Evolutionary conservation across 768 basidiomycete species (phyloP), one percentile per base, ranked within the genome.

Genomic region (Boletus subcaerulescens): DNA sequence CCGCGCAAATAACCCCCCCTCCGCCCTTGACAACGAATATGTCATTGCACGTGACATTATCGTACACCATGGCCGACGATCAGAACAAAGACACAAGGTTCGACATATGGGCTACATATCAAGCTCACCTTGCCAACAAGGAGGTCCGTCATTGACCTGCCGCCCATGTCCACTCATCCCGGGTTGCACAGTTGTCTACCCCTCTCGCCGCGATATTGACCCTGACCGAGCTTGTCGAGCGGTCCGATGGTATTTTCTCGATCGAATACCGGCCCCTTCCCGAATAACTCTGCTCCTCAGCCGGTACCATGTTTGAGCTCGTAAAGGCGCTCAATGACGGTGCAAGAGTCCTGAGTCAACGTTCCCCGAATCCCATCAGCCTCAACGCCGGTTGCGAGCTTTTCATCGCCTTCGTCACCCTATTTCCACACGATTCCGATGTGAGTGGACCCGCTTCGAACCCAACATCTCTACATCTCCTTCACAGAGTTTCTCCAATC

Each of bases 291-390:
- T 12, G 13, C 33, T 53, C 18, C 45, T 31, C 65, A 92, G 92
- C 91, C 46, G 90, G 86, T 3, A 97, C 94, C 20, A 94, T 93
- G 87, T 91, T 88, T 62, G 96, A 99, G 71, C 85, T 98, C 29
- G 86, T 91, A 22, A 81, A 87, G 58, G 93, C 86, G 24, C 81
- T 97, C 55, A 84, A 91, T 54, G 81, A 87, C 42, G 90, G 85
- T 42, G 86, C 89, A 1, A 76, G 83, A 36, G 73, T 76, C 6
- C 74, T 96, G 49, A 84, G 81, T 59, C 69, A 74, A 24, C 77
- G 77, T n/a, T 80, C 84, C 1, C 76, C 85, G 26, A 93, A 93
- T 69, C 82, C 89, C 22, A 89, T 94, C 73, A 85, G 91, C 59
- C 75, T 93, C 57, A 86, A 87, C 57, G 91, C 91, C n/a, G 93